Conservation (phyloP, 352 stramenopile species). For the Phytophthora sojae region DNA sequence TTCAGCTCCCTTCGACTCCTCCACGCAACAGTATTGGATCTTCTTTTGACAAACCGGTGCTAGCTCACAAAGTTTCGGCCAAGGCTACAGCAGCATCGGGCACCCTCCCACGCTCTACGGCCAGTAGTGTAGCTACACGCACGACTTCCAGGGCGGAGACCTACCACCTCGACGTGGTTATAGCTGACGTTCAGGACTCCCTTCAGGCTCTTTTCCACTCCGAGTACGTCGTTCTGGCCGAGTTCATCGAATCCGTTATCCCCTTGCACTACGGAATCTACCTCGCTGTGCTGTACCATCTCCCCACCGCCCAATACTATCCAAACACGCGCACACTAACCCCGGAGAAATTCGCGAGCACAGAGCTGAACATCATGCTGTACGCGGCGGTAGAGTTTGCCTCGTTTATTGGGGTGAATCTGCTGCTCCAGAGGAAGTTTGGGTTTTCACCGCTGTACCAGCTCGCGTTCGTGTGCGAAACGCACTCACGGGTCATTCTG, state of each 20-base stretch:
- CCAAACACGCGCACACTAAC: conserved; percentile 21
- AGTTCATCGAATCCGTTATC: conserved; percentile 48
- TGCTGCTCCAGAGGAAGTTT: conserved; percentile 26
- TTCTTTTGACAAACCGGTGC: background rate
- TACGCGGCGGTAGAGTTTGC: conserved; percentile 34
- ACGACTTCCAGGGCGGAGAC: background rate
- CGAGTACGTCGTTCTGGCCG: conserved; percentile 45
- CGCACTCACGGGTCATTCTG: conserved; percentile 30
- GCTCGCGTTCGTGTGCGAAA: conserved; percentile 54
- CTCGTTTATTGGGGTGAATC: conserved; percentile 13
- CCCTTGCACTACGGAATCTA: conserved; percentile 43
- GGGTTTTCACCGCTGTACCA: conserved; percentile 36
- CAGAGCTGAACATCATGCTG: conserved; percentile 23
- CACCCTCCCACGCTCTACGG: background rate
- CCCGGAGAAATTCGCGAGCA: conserved; percentile 5
- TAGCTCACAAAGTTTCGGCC: background rate
- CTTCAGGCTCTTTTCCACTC: conserved; percentile 46
- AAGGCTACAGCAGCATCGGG: background rate
- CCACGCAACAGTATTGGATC: background rate
- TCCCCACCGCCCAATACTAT: conserved; percentile 37
- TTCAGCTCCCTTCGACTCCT: background rate
- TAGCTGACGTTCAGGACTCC: conserved; percentile 12
- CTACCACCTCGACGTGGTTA: background rate
- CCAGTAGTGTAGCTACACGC: background rate
- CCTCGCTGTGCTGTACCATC: conserved; percentile 25